Evolutionary conservation across 2,329 filamentous ascomycete genomes (phyloP), one percentile per base, ranked within the genome.

Genomic region (Pyrenochaeta sp.): DNA sequence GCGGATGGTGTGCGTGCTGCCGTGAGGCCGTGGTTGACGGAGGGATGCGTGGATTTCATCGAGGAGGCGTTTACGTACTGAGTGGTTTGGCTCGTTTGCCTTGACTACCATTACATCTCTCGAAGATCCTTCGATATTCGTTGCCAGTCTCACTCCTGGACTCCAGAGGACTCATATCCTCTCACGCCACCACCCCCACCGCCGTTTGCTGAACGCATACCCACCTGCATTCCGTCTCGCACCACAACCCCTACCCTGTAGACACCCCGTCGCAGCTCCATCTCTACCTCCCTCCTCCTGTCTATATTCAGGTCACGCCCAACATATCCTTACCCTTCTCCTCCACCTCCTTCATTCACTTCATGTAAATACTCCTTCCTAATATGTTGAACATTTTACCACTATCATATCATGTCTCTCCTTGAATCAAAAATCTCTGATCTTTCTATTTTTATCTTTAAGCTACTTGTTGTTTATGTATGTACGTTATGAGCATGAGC

Each of bases 31-130:
- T 79, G 82, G 59, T 80, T 86, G 28, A 78, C 80, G 25, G 83
- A 84, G 6, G 84, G 83, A 37, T 79, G 79, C 49, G 75, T 89
- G 8, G 86, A 89, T 75, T 88, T 89, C 74, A 81, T 86, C 22
- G 87, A 90, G 72, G 87, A 90, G 77, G 85, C 85, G 39, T 90
- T 89, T 75, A 88, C 86, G 1, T 89, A 87, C 79, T 89, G 58
- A 64, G 52, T 30, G 19, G 25, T 30, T 44, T 30, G 12, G 12
- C 28, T 32, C 7, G 13, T 44, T 34, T 15, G 22, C 50, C 32
- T 9, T 25, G 22, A 22, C 30, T 51, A 37, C 13, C 27, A 8
- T 50, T 39, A 15, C 37, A 8, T 22, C 47, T 25, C 12, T 30
- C 32, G 15, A 22, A 50, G 19, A 19, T 19, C 19, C 19, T 19